Evolutionary conservation across 1,284 basidiomycete species (phyloP).

Genomic region (Pyrrhoderma noxium): DNA sequence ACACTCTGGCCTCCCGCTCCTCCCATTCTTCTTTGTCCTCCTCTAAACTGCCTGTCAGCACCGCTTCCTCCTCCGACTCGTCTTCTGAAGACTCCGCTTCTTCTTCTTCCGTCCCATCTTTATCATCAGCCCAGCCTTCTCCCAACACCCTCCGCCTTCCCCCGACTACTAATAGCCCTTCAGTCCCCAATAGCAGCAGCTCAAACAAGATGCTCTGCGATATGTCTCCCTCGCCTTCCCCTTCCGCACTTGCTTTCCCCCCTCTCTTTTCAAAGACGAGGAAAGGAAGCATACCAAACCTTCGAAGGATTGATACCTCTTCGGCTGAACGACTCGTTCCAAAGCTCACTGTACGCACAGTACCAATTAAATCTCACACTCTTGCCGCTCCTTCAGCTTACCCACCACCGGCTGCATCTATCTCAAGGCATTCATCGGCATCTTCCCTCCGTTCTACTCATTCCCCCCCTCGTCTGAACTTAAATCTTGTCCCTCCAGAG

Average conservation of each 20-base stretch:
- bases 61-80: too few species aligned
- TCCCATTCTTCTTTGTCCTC: too few species aligned
- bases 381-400: slow-evolving; percentile 39
- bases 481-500: slow-evolving; percentile 35
- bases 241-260: slow-evolving; percentile 52
- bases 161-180: neutral
- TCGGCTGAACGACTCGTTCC: slow-evolving; percentile 48
- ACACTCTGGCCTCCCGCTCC: slow-evolving; percentile 37
- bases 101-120: too few species aligned
- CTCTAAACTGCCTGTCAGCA: too few species aligned
- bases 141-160: slow-evolving; percentile 24
- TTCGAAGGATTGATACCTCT: slow-evolving; percentile 51
- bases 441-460: slow-evolving; percentile 36
- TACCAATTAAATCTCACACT: slow-evolving; percentile 49
- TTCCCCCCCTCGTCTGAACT: slow-evolving; percentile 56
- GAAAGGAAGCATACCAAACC: slow-evolving; percentile 48
- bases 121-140: slow-evolving; percentile 20
- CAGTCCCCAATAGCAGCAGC: neutral
- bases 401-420: slow-evolving; percentile 28
- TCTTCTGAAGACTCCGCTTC: too few species aligned
- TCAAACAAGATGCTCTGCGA: slow-evolving; percentile 26
- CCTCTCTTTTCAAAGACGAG: slow-evolving; percentile 45
- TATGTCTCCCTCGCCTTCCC: slow-evolving; percentile 54
- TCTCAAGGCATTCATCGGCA: slow-evolving; percentile 18
- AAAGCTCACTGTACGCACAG: slow-evolving; percentile 53